These are phyloP conservation scores for Venturia oleaginea DNA, from an alignment of 2,329 filamentous ascomycete genomes.

Conservation along the genomic window DNA sequence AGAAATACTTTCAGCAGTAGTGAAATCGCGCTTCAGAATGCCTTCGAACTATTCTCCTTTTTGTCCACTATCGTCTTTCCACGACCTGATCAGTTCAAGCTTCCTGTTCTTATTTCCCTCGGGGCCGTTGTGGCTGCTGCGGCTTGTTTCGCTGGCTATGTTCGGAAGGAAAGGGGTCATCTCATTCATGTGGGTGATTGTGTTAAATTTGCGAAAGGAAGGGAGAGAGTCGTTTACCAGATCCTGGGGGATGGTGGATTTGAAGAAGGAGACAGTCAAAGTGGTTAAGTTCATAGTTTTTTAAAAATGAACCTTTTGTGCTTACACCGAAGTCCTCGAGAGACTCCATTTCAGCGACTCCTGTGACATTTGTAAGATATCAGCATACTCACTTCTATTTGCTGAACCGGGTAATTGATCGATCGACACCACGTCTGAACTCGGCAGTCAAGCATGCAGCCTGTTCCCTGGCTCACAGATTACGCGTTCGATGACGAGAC, in stretches of 20 bases:
- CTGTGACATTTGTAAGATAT: too few relatives aligned
- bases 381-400: too few relatives aligned
- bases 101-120: constrained; percentile 52
- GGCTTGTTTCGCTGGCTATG: constrained; percentile 46
- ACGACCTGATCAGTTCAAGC: constrained; percentile 54
- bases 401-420: background rate
- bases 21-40: constrained; percentile 59
- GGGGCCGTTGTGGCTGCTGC: constrained; percentile 42
- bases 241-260: background rate
- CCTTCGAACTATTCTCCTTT: constrained; percentile 61
- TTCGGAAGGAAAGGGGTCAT: constrained; percentile 51
- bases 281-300: background rate
- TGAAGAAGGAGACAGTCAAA: background rate
- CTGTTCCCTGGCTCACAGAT: background rate
- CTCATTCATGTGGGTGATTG: constrained; percentile 38
- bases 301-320: too few relatives aligned
- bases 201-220: background rate
- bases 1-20: constrained; percentile 62
- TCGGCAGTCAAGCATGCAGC: background rate
- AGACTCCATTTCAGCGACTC: too few relatives aligned
- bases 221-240: background rate
- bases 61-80: constrained; percentile 56
- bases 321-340: background rate
- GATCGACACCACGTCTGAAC: background rate
- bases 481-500: background rate